phyloP scores from a whole-genome alignment of 2,329 filamentous ascomycete species.

The Harringtonia aguacate region DNA sequence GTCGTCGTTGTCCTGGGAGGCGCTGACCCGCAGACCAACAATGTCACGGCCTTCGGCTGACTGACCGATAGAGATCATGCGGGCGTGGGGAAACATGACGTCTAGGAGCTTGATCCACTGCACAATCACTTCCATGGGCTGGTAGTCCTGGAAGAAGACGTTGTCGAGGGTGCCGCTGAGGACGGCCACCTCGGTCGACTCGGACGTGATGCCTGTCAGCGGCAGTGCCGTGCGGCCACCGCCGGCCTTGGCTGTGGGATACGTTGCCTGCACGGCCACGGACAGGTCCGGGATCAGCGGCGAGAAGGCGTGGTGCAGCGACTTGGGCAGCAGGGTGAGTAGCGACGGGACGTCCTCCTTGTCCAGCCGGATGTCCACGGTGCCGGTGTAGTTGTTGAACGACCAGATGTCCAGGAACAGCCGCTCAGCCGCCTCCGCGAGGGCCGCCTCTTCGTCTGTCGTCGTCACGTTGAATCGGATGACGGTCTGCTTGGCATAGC shows the following conservation, averaged over 20 bases:
- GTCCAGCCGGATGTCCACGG: constrained; percentile 69
- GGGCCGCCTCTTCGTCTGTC: constrained; percentile 54
- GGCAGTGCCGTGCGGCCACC: neutral
- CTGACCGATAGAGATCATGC: constrained; percentile 72
- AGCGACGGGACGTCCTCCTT: constrained; percentile 69
- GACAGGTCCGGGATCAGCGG: constrained; percentile 73
- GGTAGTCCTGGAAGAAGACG: constrained; percentile 88
- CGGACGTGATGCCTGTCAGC: constrained; percentile 18
- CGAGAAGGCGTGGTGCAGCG: constrained; percentile 60
- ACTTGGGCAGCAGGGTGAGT: constrained; percentile 64
- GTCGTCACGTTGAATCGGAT: constrained; percentile 74
- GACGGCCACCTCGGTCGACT: constrained; percentile 20
- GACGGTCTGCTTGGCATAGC: constrained; percentile 74
- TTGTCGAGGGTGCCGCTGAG: constrained; percentile 40
- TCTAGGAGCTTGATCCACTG: constrained; percentile 80
- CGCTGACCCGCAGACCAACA: constrained; percentile 64
- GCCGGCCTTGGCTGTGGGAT: constrained; percentile 35
- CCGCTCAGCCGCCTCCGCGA: constrained; percentile 62
- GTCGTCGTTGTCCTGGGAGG: constrained; percentile 12
- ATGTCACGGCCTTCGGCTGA: constrained; percentile 85
- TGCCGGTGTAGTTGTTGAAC: constrained; percentile 57
- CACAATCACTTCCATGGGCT: constrained; percentile 60
- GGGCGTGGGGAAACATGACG: constrained; percentile 68
- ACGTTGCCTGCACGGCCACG: constrained; percentile 66
- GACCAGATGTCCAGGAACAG: constrained; percentile 89